Percentiles rank a stretch among this genome's conserved stretches.
Evolutionary conservation across 202 grass and related monocot species (phyloP).

Genomic region (Setaria viridis): DNA sequence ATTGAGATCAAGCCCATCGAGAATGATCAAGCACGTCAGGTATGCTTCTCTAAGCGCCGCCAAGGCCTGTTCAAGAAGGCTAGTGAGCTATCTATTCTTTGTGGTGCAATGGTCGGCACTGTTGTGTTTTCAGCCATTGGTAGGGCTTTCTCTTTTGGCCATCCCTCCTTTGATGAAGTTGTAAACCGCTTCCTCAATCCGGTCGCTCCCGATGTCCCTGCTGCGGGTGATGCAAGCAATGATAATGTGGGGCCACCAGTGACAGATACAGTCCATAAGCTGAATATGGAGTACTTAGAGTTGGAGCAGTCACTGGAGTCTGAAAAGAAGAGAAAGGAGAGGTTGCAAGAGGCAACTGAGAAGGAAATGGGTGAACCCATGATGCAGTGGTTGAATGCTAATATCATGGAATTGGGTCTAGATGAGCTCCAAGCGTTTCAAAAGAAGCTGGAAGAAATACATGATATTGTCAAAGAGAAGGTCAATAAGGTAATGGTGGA

Average conservation of each 20-base stretch:
- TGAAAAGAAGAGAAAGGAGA: not conserved
- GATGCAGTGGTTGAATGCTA: not conserved
- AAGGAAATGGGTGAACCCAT: not conserved
- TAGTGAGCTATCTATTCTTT: slow-evolving; percentile 20
- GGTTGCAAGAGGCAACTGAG: not conserved
- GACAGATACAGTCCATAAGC: not conserved
- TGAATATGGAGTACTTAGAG: not conserved
- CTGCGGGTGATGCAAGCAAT: not conserved
- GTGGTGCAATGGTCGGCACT: slow-evolving; percentile 1
- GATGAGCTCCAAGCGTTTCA: not conserved
- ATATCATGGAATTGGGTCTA: not conserved
- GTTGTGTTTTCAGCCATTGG: not conserved
- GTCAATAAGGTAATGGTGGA: not conserved
- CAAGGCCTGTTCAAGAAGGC: slow-evolving; percentile 31
- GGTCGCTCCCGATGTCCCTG: not conserved
- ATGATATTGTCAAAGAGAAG: not conserved
- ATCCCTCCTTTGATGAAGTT: slow-evolving; percentile 12
- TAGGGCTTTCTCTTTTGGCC: slow-evolving; percentile 25
- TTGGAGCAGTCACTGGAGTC: not conserved
- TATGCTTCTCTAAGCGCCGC: slow-evolving; percentile 6
- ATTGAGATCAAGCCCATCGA: not conserved
- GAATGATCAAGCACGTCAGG: not conserved
- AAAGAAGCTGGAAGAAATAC: not conserved
- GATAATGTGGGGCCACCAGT: not conserved
- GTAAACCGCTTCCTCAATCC: not conserved